Evolutionary conservation across 306 rosid species (phyloP).

Genomic region (Betula pendula): DNA sequence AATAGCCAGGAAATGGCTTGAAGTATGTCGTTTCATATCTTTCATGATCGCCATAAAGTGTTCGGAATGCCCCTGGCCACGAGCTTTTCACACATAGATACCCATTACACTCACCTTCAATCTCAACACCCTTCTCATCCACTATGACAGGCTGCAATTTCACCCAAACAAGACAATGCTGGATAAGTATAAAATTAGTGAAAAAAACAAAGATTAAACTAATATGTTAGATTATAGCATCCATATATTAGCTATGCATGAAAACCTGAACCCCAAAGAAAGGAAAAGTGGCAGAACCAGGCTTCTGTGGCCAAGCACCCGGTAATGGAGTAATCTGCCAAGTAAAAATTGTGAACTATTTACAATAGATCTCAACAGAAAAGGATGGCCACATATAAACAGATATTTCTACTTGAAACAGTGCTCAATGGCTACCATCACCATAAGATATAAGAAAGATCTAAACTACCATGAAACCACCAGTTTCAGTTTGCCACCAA

Average conservation of each 20-base stretch:
- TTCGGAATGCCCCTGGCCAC: slow-evolving; percentile 99
- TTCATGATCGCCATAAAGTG: slow-evolving; percentile 94
- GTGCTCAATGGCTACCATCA: slow-evolving; percentile 10
- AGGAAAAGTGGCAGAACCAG: slow-evolving; percentile 98
- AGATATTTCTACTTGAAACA: slow-evolving; percentile 11
- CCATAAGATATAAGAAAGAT: slow-evolving; percentile 31
- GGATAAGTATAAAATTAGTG: slow-evolving; percentile 15
- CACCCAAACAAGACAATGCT: slow-evolving; percentile 26
- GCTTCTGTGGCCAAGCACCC: slow-evolving; percentile 99
- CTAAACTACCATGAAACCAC: slow-evolving; percentile 89
- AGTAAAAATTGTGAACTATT: slow-evolving; percentile 21
- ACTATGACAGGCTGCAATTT: slow-evolving; percentile 77
- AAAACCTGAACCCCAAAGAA: slow-evolving; percentile 96
- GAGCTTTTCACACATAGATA: slow-evolving; percentile 83
- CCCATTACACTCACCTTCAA: slow-evolving; percentile 94
- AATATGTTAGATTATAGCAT: slow-evolving; percentile 21
- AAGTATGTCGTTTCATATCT: slow-evolving; percentile 97
- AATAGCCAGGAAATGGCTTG: slow-evolving; percentile 94
- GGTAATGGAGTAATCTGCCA: slow-evolving; percentile 94
- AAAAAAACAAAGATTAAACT: background rate
- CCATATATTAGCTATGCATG: slow-evolving; percentile 15
- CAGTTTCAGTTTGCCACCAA: slow-evolving; percentile 99
- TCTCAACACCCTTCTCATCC: slow-evolving; percentile 90
- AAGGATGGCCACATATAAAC: background rate
- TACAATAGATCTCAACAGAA: slow-evolving; percentile 9